Conservation (phyloP, 2,329 filamentous ascomycete species). For the Pseudocercospora vitis region DNA sequence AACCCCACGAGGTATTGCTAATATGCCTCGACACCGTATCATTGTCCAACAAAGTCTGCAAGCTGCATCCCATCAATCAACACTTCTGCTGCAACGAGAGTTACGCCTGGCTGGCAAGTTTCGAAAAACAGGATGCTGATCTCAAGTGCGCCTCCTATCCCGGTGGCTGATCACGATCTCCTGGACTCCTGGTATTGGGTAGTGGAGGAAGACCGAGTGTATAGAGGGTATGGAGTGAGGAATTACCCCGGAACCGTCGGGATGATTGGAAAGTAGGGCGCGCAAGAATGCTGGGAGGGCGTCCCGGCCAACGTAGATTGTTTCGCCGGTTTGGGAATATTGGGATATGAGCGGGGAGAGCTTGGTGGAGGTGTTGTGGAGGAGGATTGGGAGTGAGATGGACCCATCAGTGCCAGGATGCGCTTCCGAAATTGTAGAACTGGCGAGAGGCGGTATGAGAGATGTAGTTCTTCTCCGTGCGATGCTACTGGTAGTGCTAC, state of each 20-base stretch:
- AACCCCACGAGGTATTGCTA: slow-evolving; percentile 1
- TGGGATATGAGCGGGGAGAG: slow-evolving; percentile 4
- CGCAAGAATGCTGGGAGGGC: slow-evolving; percentile 7
- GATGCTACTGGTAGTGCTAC: too few species aligned
- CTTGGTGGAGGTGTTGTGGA: background rate
- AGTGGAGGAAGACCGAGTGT: slow-evolving; percentile 5
- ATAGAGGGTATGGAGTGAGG: slow-evolving; percentile 7
- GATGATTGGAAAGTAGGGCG: background rate
- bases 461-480: too few species aligned
- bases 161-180: slow-evolving; percentile 50
- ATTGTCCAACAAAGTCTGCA: slow-evolving; percentile 31
- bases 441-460: too few species aligned
- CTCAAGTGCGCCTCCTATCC: slow-evolving; percentile 64
- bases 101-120: slow-evolving; percentile 57
- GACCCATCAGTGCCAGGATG: background rate
- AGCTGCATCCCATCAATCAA: slow-evolving; percentile 49
- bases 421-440: too few species aligned
- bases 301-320: slow-evolving; percentile 11
- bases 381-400: too few species aligned
- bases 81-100: slow-evolving; percentile 61
- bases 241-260: too few species aligned
- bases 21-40: slow-evolving; percentile 1
- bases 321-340: slow-evolving; percentile 13
- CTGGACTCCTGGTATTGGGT: too few species aligned
- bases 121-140: slow-evolving; percentile 59